Evolutionary conservation across 1,284 basidiomycete species (phyloP).

Genomic region (Ganoderma lingzhi): DNA sequence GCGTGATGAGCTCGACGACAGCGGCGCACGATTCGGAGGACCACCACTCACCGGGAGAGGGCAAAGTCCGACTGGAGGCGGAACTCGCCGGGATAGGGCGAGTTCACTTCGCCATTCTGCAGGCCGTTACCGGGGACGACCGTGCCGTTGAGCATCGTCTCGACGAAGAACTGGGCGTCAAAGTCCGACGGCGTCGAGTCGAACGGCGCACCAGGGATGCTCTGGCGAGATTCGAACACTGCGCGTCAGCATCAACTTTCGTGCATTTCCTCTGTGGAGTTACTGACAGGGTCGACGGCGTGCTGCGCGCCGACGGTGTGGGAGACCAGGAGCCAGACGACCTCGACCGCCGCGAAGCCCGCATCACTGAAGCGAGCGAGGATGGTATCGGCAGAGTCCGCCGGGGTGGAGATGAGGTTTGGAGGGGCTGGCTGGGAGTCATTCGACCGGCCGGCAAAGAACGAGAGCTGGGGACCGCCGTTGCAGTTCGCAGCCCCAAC

Average conservation of each 20-base stretch:
- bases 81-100: slow-evolving; percentile 44
- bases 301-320: slow-evolving; percentile 40
- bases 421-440: slow-evolving; percentile 39
- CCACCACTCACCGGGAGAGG: slow-evolving; percentile 32
- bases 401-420: slow-evolving; percentile 38
- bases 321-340: slow-evolving; percentile 41
- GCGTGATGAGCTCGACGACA: background rate
- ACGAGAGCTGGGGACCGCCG: slow-evolving; percentile 40
- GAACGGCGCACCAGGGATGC: slow-evolving; percentile 38
- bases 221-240: slow-evolving; percentile 9
- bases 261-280: background rate
- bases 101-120: slow-evolving; percentile 41
- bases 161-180: slow-evolving; percentile 52
- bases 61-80: slow-evolving; percentile 47
- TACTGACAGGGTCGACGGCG: slow-evolving; percentile 35
- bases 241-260: background rate
- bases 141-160: slow-evolving; percentile 46
- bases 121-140: slow-evolving; percentile 41
- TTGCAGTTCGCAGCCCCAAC: slow-evolving; percentile 42
- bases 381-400: slow-evolving; percentile 39
- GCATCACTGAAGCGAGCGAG: slow-evolving; percentile 40
- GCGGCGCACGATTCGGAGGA: background rate
- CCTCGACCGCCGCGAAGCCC: slow-evolving; percentile 39
- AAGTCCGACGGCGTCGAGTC: slow-evolving; percentile 44
- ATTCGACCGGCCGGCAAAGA: slow-evolving; percentile 38